These are phyloP conservation scores for Pouteria campechiana DNA, from an alignment of 179 eudicot species.

Conservation along the genomic window DNA sequence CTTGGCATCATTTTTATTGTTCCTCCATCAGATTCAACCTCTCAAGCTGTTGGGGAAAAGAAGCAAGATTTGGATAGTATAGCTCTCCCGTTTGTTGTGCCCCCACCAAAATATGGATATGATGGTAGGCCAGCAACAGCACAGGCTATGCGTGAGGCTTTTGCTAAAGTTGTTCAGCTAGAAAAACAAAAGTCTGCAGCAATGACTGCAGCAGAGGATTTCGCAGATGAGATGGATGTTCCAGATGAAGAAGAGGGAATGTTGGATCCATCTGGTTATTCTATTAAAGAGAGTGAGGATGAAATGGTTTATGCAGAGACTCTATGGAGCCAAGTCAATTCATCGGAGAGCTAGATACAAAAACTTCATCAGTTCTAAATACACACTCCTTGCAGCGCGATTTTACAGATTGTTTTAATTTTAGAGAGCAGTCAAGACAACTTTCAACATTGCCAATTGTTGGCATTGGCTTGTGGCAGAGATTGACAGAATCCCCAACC, in stretches of 20 bases:
- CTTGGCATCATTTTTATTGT: conserved; percentile 64
- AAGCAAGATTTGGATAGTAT: conserved; percentile 44
- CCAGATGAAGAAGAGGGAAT: conserved; percentile 63
- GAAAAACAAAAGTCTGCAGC: conserved; percentile 12
- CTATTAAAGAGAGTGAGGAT: conserved; percentile 46
- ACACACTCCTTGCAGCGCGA: too few species aligned
- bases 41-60: too few species aligned
- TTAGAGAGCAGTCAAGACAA: too few species aligned
- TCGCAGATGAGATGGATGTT: conserved; percentile 39
- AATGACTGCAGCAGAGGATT: conserved; percentile 12
- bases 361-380: too few species aligned
- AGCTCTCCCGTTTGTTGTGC: conserved; percentile 58
- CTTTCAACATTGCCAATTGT: too few species aligned
- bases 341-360: too few species aligned
- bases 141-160: conserved; percentile 71
- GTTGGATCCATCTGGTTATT: conserved; percentile 14
- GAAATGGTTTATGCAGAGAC: conserved; percentile 77
- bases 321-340: conserved; percentile 76
- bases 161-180: conserved; percentile 22
- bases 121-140: conserved; percentile 70
- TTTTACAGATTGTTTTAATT: too few species aligned
- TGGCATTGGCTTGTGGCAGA: too few species aligned
- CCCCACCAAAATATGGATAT: conserved; percentile 70
- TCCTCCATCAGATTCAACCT: conserved; percentile 39
- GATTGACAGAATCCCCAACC: too few species aligned